A percentile compares a stretch with the other conserved stretches of the same genome.
Evolutionary conservation across 1,284 basidiomycete species (phyloP).

Genomic region (Cutaneotrichosporon arboriforme): DNA sequence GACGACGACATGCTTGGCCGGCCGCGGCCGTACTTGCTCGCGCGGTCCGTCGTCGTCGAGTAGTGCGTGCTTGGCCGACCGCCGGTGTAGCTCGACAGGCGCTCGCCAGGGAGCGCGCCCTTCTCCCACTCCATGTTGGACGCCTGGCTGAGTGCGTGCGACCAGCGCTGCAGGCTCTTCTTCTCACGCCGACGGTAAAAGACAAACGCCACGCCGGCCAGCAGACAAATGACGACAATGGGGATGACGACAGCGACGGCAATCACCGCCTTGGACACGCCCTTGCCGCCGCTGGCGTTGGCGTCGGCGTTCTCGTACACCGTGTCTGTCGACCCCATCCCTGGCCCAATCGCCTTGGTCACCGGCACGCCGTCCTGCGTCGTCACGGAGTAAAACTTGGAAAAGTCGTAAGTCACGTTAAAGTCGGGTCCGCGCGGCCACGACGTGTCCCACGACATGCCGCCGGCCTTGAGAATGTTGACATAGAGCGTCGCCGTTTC

Average conservation of each 20-base stretch:
- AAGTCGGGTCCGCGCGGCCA: slow-evolving; percentile 66
- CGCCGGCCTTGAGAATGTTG: slow-evolving; percentile 58
- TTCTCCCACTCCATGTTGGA: slow-evolving; percentile 45
- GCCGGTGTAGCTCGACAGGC: slow-evolving; percentile 71
- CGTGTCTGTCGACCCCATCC: slow-evolving; percentile 48
- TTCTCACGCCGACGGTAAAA: slow-evolving; percentile 57
- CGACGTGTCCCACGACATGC: slow-evolving; percentile 55
- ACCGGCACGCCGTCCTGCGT: slow-evolving; percentile 28
- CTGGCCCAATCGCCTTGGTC: slow-evolving; percentile 29
- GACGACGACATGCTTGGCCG: slow-evolving; percentile 29
- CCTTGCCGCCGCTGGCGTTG: slow-evolving; percentile 44
- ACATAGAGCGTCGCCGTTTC: slow-evolving; percentile 58
- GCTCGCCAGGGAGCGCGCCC: slow-evolving; percentile 40
- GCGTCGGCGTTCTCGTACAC: slow-evolving; percentile 39
- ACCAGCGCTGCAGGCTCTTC: slow-evolving; percentile 64
- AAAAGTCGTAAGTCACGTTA: slow-evolving; percentile 45
- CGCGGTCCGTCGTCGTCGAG: slow-evolving; percentile 52
- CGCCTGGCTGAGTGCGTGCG: slow-evolving; percentile 44
- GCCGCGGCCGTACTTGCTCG: slow-evolving; percentile 10
- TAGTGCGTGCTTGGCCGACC: slow-evolving; percentile 50
- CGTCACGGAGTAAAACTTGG: slow-evolving; percentile 38
- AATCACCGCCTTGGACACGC: slow-evolving; percentile 58
- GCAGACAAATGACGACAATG: slow-evolving; percentile 53
- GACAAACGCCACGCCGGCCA: slow-evolving; percentile 53
- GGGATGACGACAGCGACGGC: slow-evolving; percentile 75